phyloP scores from a whole-genome alignment of 192 early-diverging fungal genomes.

The Backusella parvicylindrica region DNA sequence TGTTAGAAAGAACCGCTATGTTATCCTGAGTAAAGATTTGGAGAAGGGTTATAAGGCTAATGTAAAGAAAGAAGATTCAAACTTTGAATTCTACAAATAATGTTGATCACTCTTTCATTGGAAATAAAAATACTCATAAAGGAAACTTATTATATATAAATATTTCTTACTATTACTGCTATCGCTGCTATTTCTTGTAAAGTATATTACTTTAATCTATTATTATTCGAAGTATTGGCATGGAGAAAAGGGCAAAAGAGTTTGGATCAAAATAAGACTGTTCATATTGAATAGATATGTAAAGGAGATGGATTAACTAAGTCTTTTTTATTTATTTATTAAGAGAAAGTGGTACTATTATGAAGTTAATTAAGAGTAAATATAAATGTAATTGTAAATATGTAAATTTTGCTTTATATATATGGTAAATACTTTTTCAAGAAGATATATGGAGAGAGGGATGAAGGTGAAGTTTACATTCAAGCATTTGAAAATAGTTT shows the following conservation, averaged over 20 bases:
- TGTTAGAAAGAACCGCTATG: conserved; percentile 96
- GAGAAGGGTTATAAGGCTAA: conserved; percentile 96
- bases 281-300: no score
- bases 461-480: no score
- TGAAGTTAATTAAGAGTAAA: no score
- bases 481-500: background rate
- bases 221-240: background rate
- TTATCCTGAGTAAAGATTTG: conserved; percentile 90
- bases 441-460: background rate
- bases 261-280: no score
- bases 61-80: conserved; percentile 93
- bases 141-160: background rate
- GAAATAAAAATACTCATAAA: background rate
- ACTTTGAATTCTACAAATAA: conserved; percentile 96
- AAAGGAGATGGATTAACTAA: no score
- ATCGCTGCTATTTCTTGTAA: no score
- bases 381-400: no score
- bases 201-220: background rate
- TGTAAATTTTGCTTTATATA: background rate
- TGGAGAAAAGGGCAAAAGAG: no score
- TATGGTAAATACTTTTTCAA: background rate
- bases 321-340: background rate
- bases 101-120: background rate
- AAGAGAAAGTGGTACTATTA: background rate
- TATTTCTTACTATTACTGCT: background rate